Percentiles rank a stretch among this genome's conserved stretches.
Conservation (phyloP, 2,329 filamentous ascomycete species). For the Cadophora sp. region DNA sequence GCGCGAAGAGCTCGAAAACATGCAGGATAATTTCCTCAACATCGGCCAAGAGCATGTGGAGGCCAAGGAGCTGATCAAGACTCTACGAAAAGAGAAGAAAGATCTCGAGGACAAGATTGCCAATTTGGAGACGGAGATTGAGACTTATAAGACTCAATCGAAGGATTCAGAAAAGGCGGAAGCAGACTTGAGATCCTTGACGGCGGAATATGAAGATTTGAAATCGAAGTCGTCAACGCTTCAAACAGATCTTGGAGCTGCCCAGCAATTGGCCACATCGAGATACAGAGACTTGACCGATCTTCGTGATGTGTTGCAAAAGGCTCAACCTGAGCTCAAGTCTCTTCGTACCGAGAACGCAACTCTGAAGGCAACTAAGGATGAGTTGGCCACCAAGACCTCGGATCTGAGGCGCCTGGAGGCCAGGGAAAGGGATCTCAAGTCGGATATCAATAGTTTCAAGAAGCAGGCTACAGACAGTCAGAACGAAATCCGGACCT, state of each 20-base stretch:
- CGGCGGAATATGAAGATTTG: conserved; percentile 68
- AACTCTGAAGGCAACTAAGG: conserved; percentile 75
- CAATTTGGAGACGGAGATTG: conserved; percentile 75
- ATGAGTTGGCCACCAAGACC: conserved; percentile 70
- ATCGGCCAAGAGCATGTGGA: conserved; percentile 86
- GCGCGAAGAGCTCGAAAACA: conserved; percentile 82
- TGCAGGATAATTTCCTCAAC: conserved; percentile 79
- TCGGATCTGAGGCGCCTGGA: conserved; percentile 78
- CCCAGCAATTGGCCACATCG: conserved; percentile 84
- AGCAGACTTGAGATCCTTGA: conserved; percentile 48
- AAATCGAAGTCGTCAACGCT: conserved; percentile 73
- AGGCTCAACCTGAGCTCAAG: conserved; percentile 85
- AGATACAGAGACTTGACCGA: conserved; percentile 89
- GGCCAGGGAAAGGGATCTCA: conserved; percentile 81
- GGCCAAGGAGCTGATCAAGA: conserved; percentile 78
- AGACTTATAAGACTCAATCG: conserved; percentile 42
- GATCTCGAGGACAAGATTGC: conserved; percentile 68
- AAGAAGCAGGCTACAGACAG: conserved; percentile 76
- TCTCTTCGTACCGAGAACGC: conserved; percentile 78
- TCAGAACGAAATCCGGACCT: conserved; percentile 76
- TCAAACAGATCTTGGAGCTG: conserved; percentile 83
- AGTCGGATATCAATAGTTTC: conserved; percentile 72
- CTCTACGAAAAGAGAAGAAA: conserved; percentile 72
- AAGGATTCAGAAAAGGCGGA: conserved; percentile 42
- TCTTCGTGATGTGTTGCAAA: conserved; percentile 79